A percentile compares a stretch with the other conserved stretches of the same genome.
Evolutionary conservation across 148 eudicot genomes (phyloP).

Genomic region (Oxyria digyna): DNA sequence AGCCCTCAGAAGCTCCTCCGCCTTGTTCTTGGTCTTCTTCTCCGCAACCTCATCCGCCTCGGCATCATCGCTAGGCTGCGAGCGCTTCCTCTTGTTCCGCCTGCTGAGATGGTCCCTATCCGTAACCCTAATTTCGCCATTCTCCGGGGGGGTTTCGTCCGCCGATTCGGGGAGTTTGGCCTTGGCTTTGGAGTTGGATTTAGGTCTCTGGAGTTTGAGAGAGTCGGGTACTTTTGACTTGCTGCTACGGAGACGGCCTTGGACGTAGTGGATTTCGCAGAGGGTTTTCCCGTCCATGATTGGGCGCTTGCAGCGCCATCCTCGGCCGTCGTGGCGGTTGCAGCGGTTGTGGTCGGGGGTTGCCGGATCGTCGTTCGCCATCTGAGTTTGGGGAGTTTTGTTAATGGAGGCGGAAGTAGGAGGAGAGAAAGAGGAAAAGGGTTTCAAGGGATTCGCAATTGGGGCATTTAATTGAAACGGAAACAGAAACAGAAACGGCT

Average conservation of each 20-base stretch:
- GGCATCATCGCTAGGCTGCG: background rate
- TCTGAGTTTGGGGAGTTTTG: background rate
- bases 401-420: background rate
- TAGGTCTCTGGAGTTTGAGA: constrained; percentile 40
- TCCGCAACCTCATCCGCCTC: constrained; percentile 4
- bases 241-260: constrained; percentile 54
- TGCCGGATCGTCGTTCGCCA: background rate
- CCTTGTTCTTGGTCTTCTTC: constrained; percentile 8
- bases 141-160: background rate
- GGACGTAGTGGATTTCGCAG: constrained; percentile 67
- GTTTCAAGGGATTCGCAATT: background rate
- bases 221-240: constrained; percentile 61
- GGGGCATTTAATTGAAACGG: background rate
- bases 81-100: constrained; percentile 17
- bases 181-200: constrained; percentile 11
- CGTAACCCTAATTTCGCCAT: constrained; percentile 8
- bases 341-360: constrained; percentile 50
- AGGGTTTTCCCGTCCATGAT: constrained; percentile 49
- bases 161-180: background rate
- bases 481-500: too few relatives aligned
- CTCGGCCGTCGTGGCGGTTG: constrained; percentile 72
- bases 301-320: constrained; percentile 77
- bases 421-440: background rate
- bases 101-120: constrained; percentile 8
- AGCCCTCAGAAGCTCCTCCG: constrained; percentile 1